Evolutionary conservation across 345 rosid species (phyloP), one percentile per base, ranked within the genome.

Genomic region (Linum lewisii): DNA sequence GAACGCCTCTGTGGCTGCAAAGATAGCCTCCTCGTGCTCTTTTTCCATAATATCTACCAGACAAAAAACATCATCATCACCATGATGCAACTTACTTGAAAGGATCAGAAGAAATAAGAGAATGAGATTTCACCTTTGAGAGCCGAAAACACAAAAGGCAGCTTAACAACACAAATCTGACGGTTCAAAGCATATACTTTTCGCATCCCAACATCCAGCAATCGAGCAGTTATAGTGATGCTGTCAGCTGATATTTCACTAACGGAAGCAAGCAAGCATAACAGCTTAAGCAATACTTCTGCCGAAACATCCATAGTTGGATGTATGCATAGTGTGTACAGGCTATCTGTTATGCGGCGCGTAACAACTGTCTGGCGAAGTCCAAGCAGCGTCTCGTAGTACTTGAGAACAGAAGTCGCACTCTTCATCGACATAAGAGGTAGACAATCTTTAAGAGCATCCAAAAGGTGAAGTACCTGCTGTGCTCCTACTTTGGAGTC

Each of bases 21-120:
- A 77, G 67, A 89, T 76, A 44, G 99, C 91, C 79, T 89, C 99
- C 74, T 93, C 94, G n/a, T 93, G 95, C 65, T 89, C 94, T 8
- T 89, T 85, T n/a, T 80, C 85, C 73, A 89, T 13, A 73, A 87
- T 79, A 77, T 89, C 99, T 93, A 79, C 68, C 74, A 77, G 66
- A 69, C 60, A 6, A 37, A 59, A 58, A 61, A 29, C 19, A 15
- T 47, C 15, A 57, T 51, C 63, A 32, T 54, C 8, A 32, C 82
- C 88, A 42, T 85, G 81, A 32, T 29, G 55, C 58, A 23, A 26
- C 19, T 51, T 49, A 25, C 29, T 45, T 5, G 7, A 6, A 6
- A 23, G 26, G 50, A 24, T 21, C 37, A 20, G 13, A 10, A 10
- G 15, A 21, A 60, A 55, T 68, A 93, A 74, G 77, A 42, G 47